A percentile compares a stretch with the other conserved stretches of the same genome.
Conservation (phyloP, 2,329 filamentous ascomycete genomes). For the Aureobasidium zeae region DNA sequence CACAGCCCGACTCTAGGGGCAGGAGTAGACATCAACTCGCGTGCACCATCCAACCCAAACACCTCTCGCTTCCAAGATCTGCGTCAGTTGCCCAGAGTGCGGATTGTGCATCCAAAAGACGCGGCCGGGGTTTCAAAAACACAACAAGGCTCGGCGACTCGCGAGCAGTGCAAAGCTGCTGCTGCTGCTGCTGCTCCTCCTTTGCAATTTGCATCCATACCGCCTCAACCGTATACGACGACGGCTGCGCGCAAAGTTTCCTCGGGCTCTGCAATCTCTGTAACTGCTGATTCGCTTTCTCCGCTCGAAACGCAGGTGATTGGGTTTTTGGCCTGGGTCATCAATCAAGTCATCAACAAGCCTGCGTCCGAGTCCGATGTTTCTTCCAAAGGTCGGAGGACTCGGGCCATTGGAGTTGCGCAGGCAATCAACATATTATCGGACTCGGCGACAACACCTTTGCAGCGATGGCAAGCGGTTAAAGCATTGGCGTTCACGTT, state of each 20-base stretch:
- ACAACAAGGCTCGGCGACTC: constrained; percentile 5
- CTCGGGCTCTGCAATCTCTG: background rate
- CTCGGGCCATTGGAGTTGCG: constrained; percentile 18
- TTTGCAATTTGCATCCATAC: constrained; percentile 18
- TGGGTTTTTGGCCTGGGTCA: background rate
- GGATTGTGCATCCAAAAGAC: constrained; percentile 25
- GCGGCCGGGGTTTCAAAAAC: no score
- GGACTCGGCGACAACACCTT: constrained; percentile 17
- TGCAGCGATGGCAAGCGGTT: constrained; percentile 22
- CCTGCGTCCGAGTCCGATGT: no score
- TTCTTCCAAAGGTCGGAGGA: no score
- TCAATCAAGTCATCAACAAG: constrained; percentile 1
- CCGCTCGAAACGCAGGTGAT: constrained; percentile 4
- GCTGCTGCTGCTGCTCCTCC: constrained; percentile 19
- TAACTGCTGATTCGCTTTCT: background rate
- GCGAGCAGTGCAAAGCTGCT: background rate
- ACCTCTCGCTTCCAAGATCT: constrained; percentile 15
- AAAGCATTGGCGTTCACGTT: constrained; percentile 21
- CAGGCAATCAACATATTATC: constrained; percentile 18
- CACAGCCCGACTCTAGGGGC: background rate
- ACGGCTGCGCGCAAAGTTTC: background rate
- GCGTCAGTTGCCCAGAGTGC: constrained; percentile 22
- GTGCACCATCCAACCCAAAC: constrained; percentile 6
- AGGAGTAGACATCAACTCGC: background rate
- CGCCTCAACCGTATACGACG: constrained; percentile 16